A percentile compares a stretch with the other conserved stretches of the same genome.
Evolutionary conservation across 768 basidiomycete genomes (phyloP).

Genomic region (Gymnopilus junonius): DNA sequence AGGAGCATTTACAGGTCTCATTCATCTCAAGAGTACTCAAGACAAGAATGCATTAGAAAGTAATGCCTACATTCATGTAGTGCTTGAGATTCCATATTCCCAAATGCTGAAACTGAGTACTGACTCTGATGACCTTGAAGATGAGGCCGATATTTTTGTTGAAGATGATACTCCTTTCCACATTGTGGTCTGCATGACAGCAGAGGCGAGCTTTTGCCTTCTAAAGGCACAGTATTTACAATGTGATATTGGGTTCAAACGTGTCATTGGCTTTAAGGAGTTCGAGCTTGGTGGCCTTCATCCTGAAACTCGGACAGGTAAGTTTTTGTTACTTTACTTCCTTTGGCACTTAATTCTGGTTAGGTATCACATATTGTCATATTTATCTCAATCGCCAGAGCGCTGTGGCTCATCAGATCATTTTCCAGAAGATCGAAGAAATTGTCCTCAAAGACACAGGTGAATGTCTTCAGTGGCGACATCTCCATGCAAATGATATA

Average conservation of each 20-base stretch:
- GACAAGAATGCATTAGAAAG: not conserved
- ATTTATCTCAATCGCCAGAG: conserved; percentile 11
- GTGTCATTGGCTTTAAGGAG: conserved; percentile 29
- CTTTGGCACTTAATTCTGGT: no score
- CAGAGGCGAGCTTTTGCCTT: conserved; percentile 22
- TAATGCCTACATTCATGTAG: conserved; percentile 6
- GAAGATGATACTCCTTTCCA: conserved; percentile 1
- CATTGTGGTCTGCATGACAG: conserved; percentile 30
- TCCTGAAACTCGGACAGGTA: conserved; percentile 1
- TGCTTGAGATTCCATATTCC: not conserved
- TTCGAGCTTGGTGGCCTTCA: conserved; percentile 24
- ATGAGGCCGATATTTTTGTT: not conserved
- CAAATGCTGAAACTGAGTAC: not conserved
- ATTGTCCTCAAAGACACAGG: conserved; percentile 18
- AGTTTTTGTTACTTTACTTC: not conserved
- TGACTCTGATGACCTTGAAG: not conserved
- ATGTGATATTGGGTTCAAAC: conserved; percentile 32
- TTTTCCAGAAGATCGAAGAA: conserved; percentile 18
- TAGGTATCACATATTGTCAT: conserved; percentile 16
- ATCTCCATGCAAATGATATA: conserved; percentile 5
- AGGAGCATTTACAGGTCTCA: not conserved
- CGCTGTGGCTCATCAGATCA: conserved; percentile 7
- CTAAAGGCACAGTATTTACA: conserved; percentile 25
- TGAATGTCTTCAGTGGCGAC: conserved; percentile 9
- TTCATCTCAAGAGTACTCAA: conserved; percentile 7